Base-by-base conservation (phyloP, 164 flowering plant species). In the Aristolochia fimbriata region DNA sequence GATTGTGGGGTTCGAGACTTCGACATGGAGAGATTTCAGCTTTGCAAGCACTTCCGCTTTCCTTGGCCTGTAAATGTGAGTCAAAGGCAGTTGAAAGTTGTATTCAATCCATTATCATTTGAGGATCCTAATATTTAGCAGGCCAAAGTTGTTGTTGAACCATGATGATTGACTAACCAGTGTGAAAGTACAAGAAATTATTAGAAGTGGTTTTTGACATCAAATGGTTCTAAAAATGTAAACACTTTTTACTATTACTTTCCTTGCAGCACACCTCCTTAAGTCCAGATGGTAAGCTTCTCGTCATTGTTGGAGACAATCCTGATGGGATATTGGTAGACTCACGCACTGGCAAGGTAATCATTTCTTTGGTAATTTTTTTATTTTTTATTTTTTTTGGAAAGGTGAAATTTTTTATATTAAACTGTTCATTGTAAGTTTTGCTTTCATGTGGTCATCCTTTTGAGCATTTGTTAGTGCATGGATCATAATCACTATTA, bases 51-150 rank as follows among this genome's bases (percentile, higher is more conserved):
- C 66, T 80, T 89, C 37, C 67, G 62, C 7, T 89, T 81, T 68
- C 76, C 82, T 61, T 89, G 96, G 96, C 88, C 96, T n/a, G 96
- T 89, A 47, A 89, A 89, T 83, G 96, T 89, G 66, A 83, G 88
- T 60, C 57, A 17, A 10, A 22, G 27, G 27, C 8, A 8, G 5
- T 49, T 49, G 52, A 8, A 16, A 16, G 9, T 10, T 37, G 43
- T 6, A n/a, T n/a, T n/a, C n/a, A n/a, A n/a, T n/a, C n/a, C n/a
- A n/a, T n/a, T n/a, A n/a, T n/a, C n/a, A n/a, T 37, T 37, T 37
- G 43, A 37, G 37, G 43, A 37, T 37, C 43, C 7, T 37, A 3
- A 6, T 37, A 37, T 37, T 37, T 37, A 37, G 43, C 43, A 3
- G 12, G 12, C 12, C 12, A 10, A 37, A 37, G 43, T 1, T 37